phyloP scores from a whole-genome alignment of 2,329 filamentous ascomycete genomes.

The Tolypocladium inflatum region DNA sequence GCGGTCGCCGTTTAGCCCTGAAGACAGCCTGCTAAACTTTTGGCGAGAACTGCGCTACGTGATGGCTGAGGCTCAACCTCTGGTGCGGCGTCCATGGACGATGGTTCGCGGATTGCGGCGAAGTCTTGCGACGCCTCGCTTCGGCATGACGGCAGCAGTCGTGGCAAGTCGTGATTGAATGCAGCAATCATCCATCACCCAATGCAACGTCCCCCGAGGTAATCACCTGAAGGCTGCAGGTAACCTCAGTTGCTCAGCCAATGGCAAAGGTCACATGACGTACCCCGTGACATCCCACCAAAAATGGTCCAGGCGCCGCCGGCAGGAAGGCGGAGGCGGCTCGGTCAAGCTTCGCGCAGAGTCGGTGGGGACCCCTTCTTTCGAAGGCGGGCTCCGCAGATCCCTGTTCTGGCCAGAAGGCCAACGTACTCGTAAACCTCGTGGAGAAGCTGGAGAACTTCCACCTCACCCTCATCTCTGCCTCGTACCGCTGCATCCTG shows the following conservation, averaged over 20 bases:
- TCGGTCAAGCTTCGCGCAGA: neutral
- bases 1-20: neutral
- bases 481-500: constrained; percentile 14
- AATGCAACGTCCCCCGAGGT: neutral
- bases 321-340: neutral
- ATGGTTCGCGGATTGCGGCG: neutral
- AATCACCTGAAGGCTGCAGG: too few relatives aligned
- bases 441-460: constrained; percentile 27
- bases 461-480: constrained; percentile 29
- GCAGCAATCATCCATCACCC: neutral
- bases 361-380: neutral
- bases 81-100: neutral
- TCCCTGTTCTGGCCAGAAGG: constrained; percentile 10
- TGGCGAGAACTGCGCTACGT: neutral
- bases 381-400: neutral
- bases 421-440: constrained; percentile 8
- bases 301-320: neutral
- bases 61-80: neutral
- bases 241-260: too few relatives aligned
- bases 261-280: constrained; percentile 9
- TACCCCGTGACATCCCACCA: constrained; percentile 9
- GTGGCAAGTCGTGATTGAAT: neutral
- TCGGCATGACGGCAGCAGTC: neutral
- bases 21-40: too few relatives aligned
- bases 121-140: neutral